Evolutionary conservation across 2,329 filamentous ascomycete species (phyloP), one percentile per base, ranked within the genome.

Genomic region (Claviceps fusiformis): DNA sequence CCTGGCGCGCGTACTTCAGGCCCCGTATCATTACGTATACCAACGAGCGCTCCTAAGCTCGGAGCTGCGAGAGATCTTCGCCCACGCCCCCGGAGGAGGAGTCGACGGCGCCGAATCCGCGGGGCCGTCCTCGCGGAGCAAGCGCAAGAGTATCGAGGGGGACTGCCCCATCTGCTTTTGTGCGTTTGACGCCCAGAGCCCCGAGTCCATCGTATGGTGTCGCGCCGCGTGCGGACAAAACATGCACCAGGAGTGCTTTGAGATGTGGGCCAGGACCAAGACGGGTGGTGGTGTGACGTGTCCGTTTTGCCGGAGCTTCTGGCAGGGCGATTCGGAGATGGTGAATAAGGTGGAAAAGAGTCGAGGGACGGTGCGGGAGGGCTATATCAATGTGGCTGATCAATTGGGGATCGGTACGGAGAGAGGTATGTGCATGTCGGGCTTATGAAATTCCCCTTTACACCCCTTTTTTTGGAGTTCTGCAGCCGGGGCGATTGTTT

Each of bases 341-440:
- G 66, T 76, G 8, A 71, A 70, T 41, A 71, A 68, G 39, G 72
- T 79, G 29, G 69, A 68, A 50, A 75, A 71, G 58, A 68, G 65
- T 0, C 70, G 74, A 3, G 62, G 62, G 5, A 58, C 68, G 0
- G 72, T 70, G 29, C 62, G 62, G 0, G 80, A 83, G 41, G 82
- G 82, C 0, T 85, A 85, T 60, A 69, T 83, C 50, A 85, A 85
- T 62, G 75, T 85, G 3, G 81, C 79, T 1, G 67, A 73, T 24
- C 77, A 83, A 63, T 68, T 85, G n/a, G 82, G 81, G 2, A 72
- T 85, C 58, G 79, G 75, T 57, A 65, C 65, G 0, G 56, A 64
- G n/a, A 69, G 81, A 70, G 79, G 78, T 78, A 66, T 39, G 69
- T 62, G 5, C 19, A 24, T 47, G 7, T 31, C 19, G 27, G 7